Evolutionary conservation across 2,329 filamentous ascomycete genomes (phyloP).

Genomic region (Claviceps paspali): DNA sequence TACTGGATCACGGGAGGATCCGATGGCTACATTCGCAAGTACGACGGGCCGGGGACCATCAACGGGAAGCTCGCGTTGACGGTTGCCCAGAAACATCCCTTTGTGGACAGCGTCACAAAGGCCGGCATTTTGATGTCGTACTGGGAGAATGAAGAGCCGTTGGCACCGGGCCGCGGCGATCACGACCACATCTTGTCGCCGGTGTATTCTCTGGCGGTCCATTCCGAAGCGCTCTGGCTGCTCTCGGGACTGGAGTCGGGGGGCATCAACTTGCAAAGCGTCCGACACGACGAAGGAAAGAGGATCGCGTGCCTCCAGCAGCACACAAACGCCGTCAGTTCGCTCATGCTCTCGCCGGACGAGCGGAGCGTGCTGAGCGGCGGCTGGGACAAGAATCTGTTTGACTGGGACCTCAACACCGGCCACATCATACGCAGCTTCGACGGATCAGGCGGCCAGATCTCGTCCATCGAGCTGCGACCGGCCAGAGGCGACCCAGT

Average conservation of each 20-base stretch:
- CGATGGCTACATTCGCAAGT: conserved; percentile 93
- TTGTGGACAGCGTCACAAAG: conserved; percentile 94
- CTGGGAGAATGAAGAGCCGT: conserved; percentile 90
- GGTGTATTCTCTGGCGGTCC: conserved; percentile 85
- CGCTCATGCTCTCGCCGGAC: conserved; percentile 66
- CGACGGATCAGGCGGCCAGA: conserved; percentile 63
- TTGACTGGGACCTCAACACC: conserved; percentile 90
- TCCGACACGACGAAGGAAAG: conserved; percentile 88
- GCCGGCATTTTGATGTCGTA: conserved; percentile 89
- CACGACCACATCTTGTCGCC: conserved; percentile 61
- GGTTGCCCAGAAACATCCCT: conserved; percentile 88
- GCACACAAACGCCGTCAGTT: conserved; percentile 85
- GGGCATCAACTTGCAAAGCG: conserved; percentile 81
- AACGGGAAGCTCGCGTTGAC: conserved; percentile 90
- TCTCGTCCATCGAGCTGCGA: conserved; percentile 74
- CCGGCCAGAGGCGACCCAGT: conserved; percentile 63
- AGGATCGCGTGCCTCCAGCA: conserved; percentile 66
- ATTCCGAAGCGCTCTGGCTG: conserved; percentile 81
- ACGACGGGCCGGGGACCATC: conserved; percentile 86
- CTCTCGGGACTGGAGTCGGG: conserved; percentile 83
- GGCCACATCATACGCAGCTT: conserved; percentile 65
- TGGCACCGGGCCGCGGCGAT: conserved; percentile 25
- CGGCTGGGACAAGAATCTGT: conserved; percentile 88
- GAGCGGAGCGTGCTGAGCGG: conserved; percentile 81
- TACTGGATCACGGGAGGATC: conserved; percentile 91